Evolutionary conservation across 2,329 filamentous ascomycete genomes (phyloP).

Genomic region (Pseudocercospora fijiensis): DNA sequence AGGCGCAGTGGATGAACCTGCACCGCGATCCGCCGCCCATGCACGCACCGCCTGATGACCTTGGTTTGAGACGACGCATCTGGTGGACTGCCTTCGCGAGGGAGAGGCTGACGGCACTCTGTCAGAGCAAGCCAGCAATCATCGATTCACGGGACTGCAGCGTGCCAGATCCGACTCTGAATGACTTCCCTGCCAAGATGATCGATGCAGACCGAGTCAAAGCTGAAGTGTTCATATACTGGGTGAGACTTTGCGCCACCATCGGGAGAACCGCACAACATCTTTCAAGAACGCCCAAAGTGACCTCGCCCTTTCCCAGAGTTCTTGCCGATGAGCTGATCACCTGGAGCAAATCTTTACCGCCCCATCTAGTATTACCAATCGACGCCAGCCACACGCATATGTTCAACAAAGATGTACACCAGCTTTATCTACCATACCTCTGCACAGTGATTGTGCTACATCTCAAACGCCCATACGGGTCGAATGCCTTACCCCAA

Average conservation of each 20-base stretch:
- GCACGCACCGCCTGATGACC: neutral
- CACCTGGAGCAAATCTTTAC: constrained; percentile 5
- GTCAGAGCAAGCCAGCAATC: constrained; percentile 11
- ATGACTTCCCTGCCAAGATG: constrained; percentile 4
- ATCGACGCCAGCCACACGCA: neutral
- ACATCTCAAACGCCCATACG: constrained; percentile 5
- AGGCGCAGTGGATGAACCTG: constrained; percentile 12
- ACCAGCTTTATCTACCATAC: constrained; percentile 11
- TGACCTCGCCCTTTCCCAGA: neutral
- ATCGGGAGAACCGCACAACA: constrained; percentile 5
- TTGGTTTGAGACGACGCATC: neutral
- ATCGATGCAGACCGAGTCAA: neutral
- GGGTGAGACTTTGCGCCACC: constrained; percentile 5
- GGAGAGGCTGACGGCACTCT: constrained; percentile 8
- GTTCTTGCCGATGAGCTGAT: constrained; percentile 8
- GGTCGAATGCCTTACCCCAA: constrained; percentile 5
- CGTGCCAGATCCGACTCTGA: neutral
- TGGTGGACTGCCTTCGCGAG: constrained; percentile 12
- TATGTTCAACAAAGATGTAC: constrained; percentile 9
- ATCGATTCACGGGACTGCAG: constrained; percentile 7
- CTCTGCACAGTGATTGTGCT: constrained; percentile 7
- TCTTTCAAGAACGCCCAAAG: neutral
- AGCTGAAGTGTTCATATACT: constrained; percentile 7
- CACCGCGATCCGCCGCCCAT: constrained; percentile 7
- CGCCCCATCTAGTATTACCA: neutral